phyloP scores from a whole-genome alignment of 768 basidiomycete species.

The Macrolepiota dolichaula region DNA sequence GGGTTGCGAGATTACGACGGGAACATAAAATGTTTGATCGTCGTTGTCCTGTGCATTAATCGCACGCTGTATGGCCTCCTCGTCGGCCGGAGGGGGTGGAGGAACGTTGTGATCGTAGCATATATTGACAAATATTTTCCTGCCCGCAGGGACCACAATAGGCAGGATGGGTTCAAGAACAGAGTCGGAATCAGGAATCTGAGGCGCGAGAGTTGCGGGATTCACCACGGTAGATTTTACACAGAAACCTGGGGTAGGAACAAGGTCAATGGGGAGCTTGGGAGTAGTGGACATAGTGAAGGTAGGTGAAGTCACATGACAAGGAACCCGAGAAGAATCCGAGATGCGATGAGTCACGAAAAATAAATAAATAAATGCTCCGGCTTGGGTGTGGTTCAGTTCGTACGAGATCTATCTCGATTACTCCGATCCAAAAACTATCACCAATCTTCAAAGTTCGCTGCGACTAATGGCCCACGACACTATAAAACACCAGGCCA shows the following conservation, averaged over 20 bases:
- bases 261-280: conserved; percentile 32
- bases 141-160: conserved; percentile 38
- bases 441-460: not conserved
- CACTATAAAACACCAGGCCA: conserved; percentile 29
- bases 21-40: conserved; percentile 57
- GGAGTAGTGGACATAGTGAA: conserved; percentile 2
- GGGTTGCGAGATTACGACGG: conserved; percentile 65
- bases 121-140: conserved; percentile 74
- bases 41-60: conserved; percentile 46
- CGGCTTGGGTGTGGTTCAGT: conserved; percentile 12
- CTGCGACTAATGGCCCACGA: conserved; percentile 19
- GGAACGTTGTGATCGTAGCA: conserved; percentile 70
- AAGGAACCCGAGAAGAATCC: conserved; percentile 4
- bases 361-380: conserved; percentile 4
- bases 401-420: conserved; percentile 10
- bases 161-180: conserved; percentile 24
- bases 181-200: conserved; percentile 7
- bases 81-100: conserved; percentile 58
- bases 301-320: not conserved
- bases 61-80: conserved; percentile 56
- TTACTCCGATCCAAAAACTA: conserved; percentile 8
- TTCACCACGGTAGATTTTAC: conserved; percentile 54
- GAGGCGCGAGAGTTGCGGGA: conserved; percentile 30
- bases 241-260: conserved; percentile 69
- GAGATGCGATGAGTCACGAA: not conserved